Conservation (phyloP, 1,284 basidiomycete species). For the Ustilago esculenta region DNA sequence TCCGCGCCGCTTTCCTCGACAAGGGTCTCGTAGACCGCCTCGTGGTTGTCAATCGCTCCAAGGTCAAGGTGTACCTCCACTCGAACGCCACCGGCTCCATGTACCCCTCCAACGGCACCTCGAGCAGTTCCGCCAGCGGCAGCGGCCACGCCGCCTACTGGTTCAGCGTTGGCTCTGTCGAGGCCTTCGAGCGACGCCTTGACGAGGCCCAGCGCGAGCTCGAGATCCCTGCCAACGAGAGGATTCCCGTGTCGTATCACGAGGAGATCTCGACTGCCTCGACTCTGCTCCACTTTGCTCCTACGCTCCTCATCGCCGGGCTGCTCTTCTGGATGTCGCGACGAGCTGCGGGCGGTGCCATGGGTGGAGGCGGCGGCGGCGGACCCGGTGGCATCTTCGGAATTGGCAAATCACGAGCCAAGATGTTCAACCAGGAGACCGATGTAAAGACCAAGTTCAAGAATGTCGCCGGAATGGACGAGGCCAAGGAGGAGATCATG, state of each 20-base stretch:
- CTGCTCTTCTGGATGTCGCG: constrained; percentile 90
- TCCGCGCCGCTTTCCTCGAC: constrained; percentile 92
- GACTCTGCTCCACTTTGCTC: constrained; percentile 89
- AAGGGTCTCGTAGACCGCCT: constrained; percentile 96
- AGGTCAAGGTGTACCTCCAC: constrained; percentile 83
- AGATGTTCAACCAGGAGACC: constrained; percentile 96
- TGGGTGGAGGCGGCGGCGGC: constrained; percentile 67
- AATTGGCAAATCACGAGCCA: constrained; percentile 94
- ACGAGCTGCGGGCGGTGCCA: constrained; percentile 71
- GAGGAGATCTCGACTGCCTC: constrained; percentile 88
- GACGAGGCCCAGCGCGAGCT: constrained; percentile 93
- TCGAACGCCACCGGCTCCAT: constrained; percentile 81
- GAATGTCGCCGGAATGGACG: constrained; percentile 99
- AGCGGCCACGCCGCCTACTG: constrained; percentile 73
- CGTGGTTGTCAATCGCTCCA: constrained; percentile 88
- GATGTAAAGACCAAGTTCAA: constrained; percentile 92
- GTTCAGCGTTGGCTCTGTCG: constrained; percentile 97
- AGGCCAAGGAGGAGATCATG: constrained; percentile 99
- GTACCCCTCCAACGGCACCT: constrained; percentile 48
- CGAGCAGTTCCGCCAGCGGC: constrained; percentile 19
- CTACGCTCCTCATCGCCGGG: constrained; percentile 89
- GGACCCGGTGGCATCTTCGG: constrained; percentile 91
- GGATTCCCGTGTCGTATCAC: constrained; percentile 95
- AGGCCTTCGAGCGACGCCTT: constrained; percentile 93
- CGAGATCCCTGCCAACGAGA: constrained; percentile 87